Evolutionary conservation across 768 basidiomycete species (phyloP), one percentile per base, ranked within the genome.

Genomic region (Leccinum imitatum): DNA sequence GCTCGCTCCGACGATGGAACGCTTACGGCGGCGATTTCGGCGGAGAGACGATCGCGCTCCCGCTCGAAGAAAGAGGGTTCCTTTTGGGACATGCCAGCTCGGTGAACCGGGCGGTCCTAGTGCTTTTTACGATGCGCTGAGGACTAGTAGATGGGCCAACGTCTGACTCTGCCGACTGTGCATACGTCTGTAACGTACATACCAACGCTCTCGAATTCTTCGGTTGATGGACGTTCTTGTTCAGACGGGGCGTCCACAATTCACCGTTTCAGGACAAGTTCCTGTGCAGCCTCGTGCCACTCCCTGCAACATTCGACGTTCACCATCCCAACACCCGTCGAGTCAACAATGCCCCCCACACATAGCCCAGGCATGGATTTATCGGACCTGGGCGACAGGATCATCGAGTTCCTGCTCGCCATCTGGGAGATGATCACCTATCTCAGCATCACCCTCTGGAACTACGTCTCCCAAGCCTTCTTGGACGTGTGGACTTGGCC

Each of bases 1-100:
- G 50, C 25, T 8, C 25, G 37, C 9, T 14, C 13, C 23, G n/a
- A 48, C 9, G 15, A 35, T n/a, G 33, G 46, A 6, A 44, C 33
- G 67, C 80, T 69, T 68, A 93, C 92, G 25, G 83, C 76, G 25
- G 87, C 86, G 59, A 94, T 91, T 60, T 93, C 91, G 53, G 80
- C 75, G 6, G 89, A 79, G 44, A 95, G 79, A 56, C 82, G 81
- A 59, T 93, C 87, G 63, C 91, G 84, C 67, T 95, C 92, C 60
- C 82, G 82, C 39, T 93, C 90, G 59, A 94, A 94, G 74, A 90
- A 93, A 0, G 84, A 73, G 2, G 72, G 67, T 25, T 86, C 86
- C 57, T 57, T 59, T 56, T 74, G 72, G 6, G 70, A 74, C 72
- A 73, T 70, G 21, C 41, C n/a, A 44, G 37, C 27, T 21, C 23